Base-by-base conservation (phyloP, 495 filamentous ascomycete species). In the Ramalina peruviana region DNA sequence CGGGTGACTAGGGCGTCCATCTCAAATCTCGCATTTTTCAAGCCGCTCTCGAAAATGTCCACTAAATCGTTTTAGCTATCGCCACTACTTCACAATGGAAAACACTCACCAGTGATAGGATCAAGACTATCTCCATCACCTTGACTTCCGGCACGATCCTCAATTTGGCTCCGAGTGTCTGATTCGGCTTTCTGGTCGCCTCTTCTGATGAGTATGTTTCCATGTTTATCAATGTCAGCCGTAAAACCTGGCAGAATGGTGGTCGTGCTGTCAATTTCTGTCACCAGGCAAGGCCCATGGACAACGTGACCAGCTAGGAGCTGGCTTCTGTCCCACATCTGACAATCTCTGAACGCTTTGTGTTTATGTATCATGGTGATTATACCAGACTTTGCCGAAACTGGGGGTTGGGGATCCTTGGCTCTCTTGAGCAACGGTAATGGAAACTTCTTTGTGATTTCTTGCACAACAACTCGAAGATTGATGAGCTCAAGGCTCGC, bases 1-100 rank as follows among this genome's bases (percentile, higher is more conserved):
- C 69, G 63, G 1, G 73, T 61, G 69, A 74, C 72, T 48, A 74
- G 57, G 11, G 64, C 68, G 44, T 73, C 72, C 72, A 74, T 74
- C 46, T 74, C 71, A 20, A 62, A 54, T 19, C 72, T 65, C 26
- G 72, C 73, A 2, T 69, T 72, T 2, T 60, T 65, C 4, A 74
- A 62, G 3, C 70, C 63, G 4, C 66, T 63, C 1, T 66, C 71
- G 0, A 72, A 66, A 17, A 74, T 61, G 5, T 68, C 51, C 0
- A 66, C 65, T 13, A 2, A 13, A 7, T 33, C 7, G 12, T 33
- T 11, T 33, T 1, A 33, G 30, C 30, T 33, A 7, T 33, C 30
- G 30, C 6, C 11, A 33, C 6, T 2, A 11, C 12, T 57, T 67
- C 7, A 45, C 58, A 13, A 64, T 60, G 45, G 73, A 65, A 4